These are phyloP conservation scores for Corymbia maculata DNA, from an alignment of 345 rosid species.

Conservation along the genomic window DNA sequence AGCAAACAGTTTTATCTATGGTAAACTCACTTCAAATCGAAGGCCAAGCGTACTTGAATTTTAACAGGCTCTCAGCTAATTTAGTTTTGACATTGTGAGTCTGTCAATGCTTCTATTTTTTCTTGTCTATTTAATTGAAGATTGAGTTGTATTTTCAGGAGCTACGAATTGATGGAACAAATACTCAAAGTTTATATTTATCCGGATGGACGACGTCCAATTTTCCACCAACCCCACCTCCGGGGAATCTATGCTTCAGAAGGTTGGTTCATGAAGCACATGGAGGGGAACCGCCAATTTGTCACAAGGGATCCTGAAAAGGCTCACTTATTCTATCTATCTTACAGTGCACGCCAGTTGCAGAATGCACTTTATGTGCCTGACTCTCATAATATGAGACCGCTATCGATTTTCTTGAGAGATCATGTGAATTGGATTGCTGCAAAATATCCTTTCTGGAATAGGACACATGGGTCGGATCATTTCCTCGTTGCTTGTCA, in stretches of 20 bases:
- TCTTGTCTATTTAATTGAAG: not conserved
- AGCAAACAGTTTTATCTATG: not conserved
- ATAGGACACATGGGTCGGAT: constrained; percentile 80
- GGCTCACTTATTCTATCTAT: constrained; percentile 88
- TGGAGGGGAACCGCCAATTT: constrained; percentile 65
- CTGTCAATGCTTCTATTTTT: not conserved
- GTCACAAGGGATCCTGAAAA: constrained; percentile 63
- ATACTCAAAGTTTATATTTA: constrained; percentile 73
- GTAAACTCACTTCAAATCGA: not conserved
- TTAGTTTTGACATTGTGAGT: not conserved
- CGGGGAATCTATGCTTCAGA: constrained; percentile 87
- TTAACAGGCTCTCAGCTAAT: not conserved
- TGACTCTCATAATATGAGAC: constrained; percentile 57
- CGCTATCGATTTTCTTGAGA: constrained; percentile 46
- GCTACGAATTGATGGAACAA: constrained; percentile 86
- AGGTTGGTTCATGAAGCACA: constrained; percentile 93
- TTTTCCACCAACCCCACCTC: constrained; percentile 70
- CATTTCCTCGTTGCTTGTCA: constrained; percentile 97
- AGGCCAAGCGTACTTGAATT: not conserved
- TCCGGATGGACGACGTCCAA: constrained; percentile 62
- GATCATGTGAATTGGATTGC: constrained; percentile 62
- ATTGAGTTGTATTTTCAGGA: constrained; percentile 26
- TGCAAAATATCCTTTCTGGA: constrained; percentile 82
- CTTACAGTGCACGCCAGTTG: constrained; percentile 77
- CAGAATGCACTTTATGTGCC: constrained; percentile 47